phyloP scores from a whole-genome alignment of 306 rosid species.

The Alnus rubra region DNA sequence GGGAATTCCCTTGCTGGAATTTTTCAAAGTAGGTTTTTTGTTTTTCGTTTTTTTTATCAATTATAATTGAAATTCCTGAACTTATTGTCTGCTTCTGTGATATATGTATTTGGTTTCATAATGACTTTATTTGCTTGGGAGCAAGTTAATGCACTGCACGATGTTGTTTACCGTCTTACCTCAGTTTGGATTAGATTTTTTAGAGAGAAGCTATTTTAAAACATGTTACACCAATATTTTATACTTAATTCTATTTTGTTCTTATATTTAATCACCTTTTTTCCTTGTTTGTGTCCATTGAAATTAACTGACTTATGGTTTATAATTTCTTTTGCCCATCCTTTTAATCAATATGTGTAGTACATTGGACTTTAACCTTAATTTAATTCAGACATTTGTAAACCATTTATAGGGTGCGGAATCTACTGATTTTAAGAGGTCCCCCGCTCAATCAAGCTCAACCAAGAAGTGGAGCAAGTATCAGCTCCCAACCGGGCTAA shows the following conservation, averaged over 20 bases:
- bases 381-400: too few species aligned
- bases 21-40: constrained; percentile 23
- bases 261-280: too few species aligned
- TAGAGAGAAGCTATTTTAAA: neutral
- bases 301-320: too few species aligned
- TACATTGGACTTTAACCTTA: too few species aligned
- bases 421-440: too few species aligned
- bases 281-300: too few species aligned
- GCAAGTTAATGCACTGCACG: constrained; percentile 8
- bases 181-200: neutral
- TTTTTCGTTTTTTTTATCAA: neutral
- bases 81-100: neutral
- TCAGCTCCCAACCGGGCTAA: neutral
- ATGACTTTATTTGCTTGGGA: constrained; percentile 5
- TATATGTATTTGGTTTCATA: constrained; percentile 6
- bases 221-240: too few species aligned
- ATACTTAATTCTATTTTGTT: too few species aligned
- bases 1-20: constrained; percentile 24
- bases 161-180: neutral
- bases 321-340: too few species aligned
- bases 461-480: neutral
- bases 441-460: too few species aligned
- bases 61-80: neutral
- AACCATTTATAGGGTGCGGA: too few species aligned
- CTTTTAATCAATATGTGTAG: too few species aligned